Conservation (phyloP, 2,329 filamentous ascomycete species). For the Pestalotiopsis sp. region DNA sequence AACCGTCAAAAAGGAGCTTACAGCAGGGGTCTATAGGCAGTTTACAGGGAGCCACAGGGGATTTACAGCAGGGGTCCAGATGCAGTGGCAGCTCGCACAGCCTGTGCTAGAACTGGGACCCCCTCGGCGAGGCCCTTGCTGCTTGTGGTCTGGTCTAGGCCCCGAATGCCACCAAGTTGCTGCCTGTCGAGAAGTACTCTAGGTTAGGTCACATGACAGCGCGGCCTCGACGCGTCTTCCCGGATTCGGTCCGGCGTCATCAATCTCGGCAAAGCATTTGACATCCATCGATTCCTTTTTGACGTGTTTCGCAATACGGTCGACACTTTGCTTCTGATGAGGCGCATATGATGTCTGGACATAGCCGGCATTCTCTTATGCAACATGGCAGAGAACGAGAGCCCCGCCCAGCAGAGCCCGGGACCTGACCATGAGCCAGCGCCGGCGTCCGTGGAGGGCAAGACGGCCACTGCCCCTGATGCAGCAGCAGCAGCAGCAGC, state of each 20-base stretch:
- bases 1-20: background rate
- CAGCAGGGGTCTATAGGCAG: too few species aligned
- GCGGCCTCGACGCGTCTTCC: background rate
- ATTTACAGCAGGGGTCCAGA: too few species aligned
- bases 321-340: background rate
- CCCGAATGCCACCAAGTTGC: background rate
- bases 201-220: background rate
- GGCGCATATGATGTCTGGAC: background rate
- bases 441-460: background rate
- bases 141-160: too few species aligned
- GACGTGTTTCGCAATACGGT: background rate
- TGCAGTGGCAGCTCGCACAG: too few species aligned
- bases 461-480: background rate
- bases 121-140: too few species aligned
- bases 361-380: background rate
- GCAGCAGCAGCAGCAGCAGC: slow-evolving; percentile 3
- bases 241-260: background rate
- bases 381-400: background rate
- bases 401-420: background rate
- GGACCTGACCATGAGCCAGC: background rate
- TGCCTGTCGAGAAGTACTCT: background rate
- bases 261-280: background rate
- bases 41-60: too few species aligned
- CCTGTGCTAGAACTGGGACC: too few species aligned
- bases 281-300: background rate